Conservation (phyloP, 2,329 filamentous ascomycete genomes). For the Sarocladiaceae sp. region DNA sequence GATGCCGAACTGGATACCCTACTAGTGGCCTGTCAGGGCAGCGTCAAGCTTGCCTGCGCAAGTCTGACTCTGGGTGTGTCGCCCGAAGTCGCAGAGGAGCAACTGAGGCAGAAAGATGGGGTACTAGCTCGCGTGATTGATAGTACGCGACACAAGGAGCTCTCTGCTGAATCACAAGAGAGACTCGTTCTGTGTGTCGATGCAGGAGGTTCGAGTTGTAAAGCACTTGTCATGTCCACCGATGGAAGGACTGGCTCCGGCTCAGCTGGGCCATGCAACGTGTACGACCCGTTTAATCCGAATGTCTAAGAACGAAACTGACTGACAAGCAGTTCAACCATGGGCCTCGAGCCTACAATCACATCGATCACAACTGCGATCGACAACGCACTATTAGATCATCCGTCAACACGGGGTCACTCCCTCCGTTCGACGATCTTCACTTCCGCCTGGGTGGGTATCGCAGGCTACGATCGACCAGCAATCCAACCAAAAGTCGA, state of each 20-base stretch:
- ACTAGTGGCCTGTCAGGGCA: conserved; percentile 14
- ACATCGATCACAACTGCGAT: conserved; percentile 21
- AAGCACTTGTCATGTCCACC: conserved; percentile 27
- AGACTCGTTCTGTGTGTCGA: conserved; percentile 32
- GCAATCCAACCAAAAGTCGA: conserved; percentile 22
- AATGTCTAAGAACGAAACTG: conserved; percentile 8
- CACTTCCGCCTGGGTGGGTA: conserved; percentile 30
- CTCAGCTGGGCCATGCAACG: conserved; percentile 27
- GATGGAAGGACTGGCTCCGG: conserved; percentile 23
- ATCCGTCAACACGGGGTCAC: conserved; percentile 9
- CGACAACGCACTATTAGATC: conserved; percentile 17
- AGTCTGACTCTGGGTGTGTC: neutral
- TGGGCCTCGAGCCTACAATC: conserved; percentile 23
- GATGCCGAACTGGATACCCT: conserved; percentile 17
- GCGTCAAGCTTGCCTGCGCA: conserved; percentile 9
- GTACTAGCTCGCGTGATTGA: conserved; percentile 15
- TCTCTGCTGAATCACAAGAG: neutral
- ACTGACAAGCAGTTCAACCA: conserved; percentile 16
- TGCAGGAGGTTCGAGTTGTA: conserved; percentile 37
- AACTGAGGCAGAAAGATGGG: conserved; percentile 13
- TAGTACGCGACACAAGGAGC: neutral
- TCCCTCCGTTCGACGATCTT: conserved; percentile 14
- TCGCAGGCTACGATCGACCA: conserved; percentile 35
- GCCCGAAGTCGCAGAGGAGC: conserved; percentile 17
- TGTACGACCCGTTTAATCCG: conserved; percentile 20